Conservation (phyloP, 2,329 filamentous ascomycete genomes). For the Aphanocladium album region DNA sequence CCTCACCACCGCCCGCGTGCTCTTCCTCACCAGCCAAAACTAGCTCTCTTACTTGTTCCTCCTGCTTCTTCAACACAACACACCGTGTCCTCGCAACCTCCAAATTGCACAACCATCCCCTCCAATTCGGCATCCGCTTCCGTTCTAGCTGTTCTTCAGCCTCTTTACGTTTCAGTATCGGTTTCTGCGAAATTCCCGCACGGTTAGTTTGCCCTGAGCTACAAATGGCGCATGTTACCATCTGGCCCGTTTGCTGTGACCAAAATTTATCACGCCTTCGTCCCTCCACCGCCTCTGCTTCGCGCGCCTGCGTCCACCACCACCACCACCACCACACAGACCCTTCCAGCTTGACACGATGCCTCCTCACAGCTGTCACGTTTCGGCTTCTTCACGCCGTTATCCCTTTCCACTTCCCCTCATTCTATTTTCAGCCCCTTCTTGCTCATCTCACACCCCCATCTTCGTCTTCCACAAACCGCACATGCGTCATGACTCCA, state of each 20-base stretch:
- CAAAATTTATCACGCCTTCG: not conserved
- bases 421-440: not conserved
- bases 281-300: not conserved
- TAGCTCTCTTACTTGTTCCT: not conserved
- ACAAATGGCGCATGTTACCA: slow-evolving; percentile 12
- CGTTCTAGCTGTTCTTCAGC: not conserved
- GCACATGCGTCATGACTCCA: slow-evolving; percentile 11
- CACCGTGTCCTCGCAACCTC: slow-evolving; percentile 5
- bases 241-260: not conserved
- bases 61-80: slow-evolving; percentile 1
- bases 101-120: slow-evolving; percentile 1
- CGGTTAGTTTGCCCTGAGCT: not conserved
- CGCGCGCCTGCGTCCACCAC: not conserved
- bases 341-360: not conserved
- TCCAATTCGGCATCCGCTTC: slow-evolving; percentile 1
- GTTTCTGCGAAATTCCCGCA: slow-evolving; percentile 10
- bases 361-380: not conserved
- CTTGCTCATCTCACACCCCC: not conserved
- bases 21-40: not conserved
- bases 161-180: not conserved
- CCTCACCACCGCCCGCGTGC: not conserved
- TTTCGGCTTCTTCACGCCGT: not conserved
- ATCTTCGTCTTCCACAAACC: not conserved
- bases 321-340: not conserved
- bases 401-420: not conserved